Evolutionary conservation across 169 alveolate genomes (phyloP).

Genomic region (Plasmodium fragile): DNA sequence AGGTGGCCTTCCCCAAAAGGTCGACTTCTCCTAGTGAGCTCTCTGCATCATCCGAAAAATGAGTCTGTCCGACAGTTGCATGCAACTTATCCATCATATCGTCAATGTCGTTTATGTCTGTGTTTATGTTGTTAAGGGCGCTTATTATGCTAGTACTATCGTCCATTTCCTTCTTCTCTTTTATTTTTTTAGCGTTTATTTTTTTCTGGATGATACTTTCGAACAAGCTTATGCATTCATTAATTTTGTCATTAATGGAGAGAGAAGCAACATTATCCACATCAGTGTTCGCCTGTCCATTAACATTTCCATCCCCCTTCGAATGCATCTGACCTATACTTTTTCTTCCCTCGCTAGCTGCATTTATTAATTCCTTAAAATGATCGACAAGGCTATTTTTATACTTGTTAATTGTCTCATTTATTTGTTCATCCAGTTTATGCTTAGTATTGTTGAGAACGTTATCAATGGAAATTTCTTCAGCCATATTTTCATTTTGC

Average conservation of each 20-base stretch:
- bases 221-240: constrained; percentile 46
- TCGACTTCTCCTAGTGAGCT: constrained; percentile 21
- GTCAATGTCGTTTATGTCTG: constrained; percentile 53
- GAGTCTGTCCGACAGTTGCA: constrained; percentile 9
- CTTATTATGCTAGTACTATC: constrained; percentile 2
- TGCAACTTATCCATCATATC: constrained; percentile 38
- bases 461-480: constrained; percentile 15
- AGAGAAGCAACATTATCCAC: not conserved
- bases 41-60: constrained; percentile 29
- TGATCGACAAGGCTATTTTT: constrained; percentile 30
- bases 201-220: constrained; percentile 2
- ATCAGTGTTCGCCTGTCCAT: not conserved
- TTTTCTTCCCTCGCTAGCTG: not conserved
- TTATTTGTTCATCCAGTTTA: constrained; percentile 54
- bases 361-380: constrained; percentile 37
- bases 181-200: not conserved
- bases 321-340: not conserved
- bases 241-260: constrained; percentile 32
- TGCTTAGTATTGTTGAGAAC: constrained; percentile 9
- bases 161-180: constrained; percentile 7
- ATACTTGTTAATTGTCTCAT: constrained; percentile 46
- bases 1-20: not conserved
- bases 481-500: not conserved
- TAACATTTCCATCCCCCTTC: not conserved
- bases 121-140: constrained; percentile 33